A percentile compares a stretch with the other conserved stretches of the same genome.
Conservation (phyloP, 140 eudicot genomes). For the Bidens hawaiensis region DNA sequence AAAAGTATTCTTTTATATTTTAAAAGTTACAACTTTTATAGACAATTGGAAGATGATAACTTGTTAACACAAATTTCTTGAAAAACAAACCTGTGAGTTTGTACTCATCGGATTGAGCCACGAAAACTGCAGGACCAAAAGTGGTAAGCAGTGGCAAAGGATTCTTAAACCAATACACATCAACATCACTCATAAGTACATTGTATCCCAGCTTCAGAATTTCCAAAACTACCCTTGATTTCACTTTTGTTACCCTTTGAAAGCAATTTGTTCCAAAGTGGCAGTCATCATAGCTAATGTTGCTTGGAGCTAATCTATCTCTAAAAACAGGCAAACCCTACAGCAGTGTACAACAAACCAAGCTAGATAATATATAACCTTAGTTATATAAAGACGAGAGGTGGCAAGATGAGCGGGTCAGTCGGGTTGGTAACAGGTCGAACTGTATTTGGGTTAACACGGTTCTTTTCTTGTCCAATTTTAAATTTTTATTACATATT, state of each 20-base stretch:
- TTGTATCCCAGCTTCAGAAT: constrained; percentile 83
- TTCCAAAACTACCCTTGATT: constrained; percentile 86
- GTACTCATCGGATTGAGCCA: constrained; percentile 92
- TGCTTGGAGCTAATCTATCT: constrained; percentile 54
- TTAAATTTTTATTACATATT: not conserved
- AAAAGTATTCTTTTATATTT: too few relatives aligned
- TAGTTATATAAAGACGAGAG: not conserved
- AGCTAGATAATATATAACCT: constrained; percentile 9
- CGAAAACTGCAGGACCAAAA: constrained; percentile 78
- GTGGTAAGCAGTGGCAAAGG: constrained; percentile 68
- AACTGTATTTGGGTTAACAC: not conserved
- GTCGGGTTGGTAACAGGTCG: not conserved
- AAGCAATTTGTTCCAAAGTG: constrained; percentile 96
- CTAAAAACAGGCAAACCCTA: constrained; percentile 90
- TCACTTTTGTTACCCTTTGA: constrained; percentile 88
- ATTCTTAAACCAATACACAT: constrained; percentile 91
- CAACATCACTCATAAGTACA: constrained; percentile 88
- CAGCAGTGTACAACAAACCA: not conserved
- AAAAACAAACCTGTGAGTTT: constrained; percentile 55
- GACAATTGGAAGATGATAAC: not conserved
- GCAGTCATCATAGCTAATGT: constrained; percentile 88
- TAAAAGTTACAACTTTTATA: not conserved
- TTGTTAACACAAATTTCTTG: not conserved
- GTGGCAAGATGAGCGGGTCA: not conserved
- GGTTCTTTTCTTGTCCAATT: not conserved